Base-by-base conservation (phyloP, 371 early-diverging fungal genomes). In the Catenaria anguillulae region DNA sequence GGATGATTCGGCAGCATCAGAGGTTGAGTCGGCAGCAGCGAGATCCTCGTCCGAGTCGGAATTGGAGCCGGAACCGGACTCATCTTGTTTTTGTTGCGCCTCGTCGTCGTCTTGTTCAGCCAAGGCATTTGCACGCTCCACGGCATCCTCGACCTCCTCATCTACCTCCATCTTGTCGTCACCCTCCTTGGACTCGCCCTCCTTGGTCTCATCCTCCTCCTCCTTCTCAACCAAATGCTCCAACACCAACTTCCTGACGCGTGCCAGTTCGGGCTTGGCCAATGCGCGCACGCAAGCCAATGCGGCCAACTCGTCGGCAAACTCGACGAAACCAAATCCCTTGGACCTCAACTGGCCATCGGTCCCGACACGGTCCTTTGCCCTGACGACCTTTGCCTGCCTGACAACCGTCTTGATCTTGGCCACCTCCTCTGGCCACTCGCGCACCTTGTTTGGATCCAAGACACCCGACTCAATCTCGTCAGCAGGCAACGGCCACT, bases 291-390 rank as follows among this genome's bases (percentile, higher is more conserved):
- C 74, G 60, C 88, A 86, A 12, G 92, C 90, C 60, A 96, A 73
- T 23, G 97, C 93, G 66, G 94, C 92, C 0, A 88, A 78, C 66
- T 94, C 94, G 24, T 77, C 73, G 4, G 70, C 75, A 67, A 86
- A 92, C 72, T 96, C 94, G 71, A 95, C 74, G 77, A 96, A 96
- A 35, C 88, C 95, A 64, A 84, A 93, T 56, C 97, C 95, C 71
- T 87, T 87, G 63, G 88, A 87, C 48, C 84, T 78, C 65, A 82
- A 69, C 33, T 80, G 75, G 0, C 86, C 85, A 4, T 65, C 67
- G 6, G 78, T 66, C 68, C 93, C 93, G 26, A 88, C 75, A 56
- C 88, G 78, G 61, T 86, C 88, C 63, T 81, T 83, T 66, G 79
- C 80, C 58, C 86, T 77, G 33, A 92, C 75, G 59, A 96, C 76